These are phyloP conservation scores for Septoria linicola DNA, from an alignment of 2,329 filamentous ascomycete genomes.

Conservation along the genomic window DNA sequence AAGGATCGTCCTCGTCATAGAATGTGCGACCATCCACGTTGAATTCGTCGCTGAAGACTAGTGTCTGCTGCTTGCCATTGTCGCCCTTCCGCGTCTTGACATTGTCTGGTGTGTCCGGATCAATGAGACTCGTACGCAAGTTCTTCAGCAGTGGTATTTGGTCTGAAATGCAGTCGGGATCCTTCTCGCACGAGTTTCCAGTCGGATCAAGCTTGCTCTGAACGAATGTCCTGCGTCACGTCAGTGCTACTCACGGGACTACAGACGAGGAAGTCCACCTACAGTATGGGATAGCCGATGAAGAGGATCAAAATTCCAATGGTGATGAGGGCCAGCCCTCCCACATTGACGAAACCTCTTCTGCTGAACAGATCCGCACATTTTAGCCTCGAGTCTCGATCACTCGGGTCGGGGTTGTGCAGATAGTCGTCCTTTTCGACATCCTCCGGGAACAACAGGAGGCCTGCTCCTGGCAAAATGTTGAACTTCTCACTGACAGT, in stretches of 20 bases:
- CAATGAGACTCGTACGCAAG: constrained; percentile 60
- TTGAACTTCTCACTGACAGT: constrained; percentile 73
- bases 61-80: constrained; percentile 61
- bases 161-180: constrained; percentile 49
- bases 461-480: constrained; percentile 64
- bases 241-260: constrained; percentile 13
- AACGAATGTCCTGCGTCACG: constrained; percentile 55
- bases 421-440: constrained; percentile 72
- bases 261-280: constrained; percentile 36
- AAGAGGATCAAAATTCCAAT: constrained; percentile 64
- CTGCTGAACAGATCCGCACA: constrained; percentile 63
- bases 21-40: constrained; percentile 66
- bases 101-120: constrained; percentile 64
- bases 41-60: constrained; percentile 72
- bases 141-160: constrained; percentile 58
- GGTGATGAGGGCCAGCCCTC: constrained; percentile 60
- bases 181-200: constrained; percentile 41
- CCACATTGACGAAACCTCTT: constrained; percentile 64
- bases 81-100: constrained; percentile 56
- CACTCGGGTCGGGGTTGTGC: constrained; percentile 67
- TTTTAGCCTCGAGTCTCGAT: constrained; percentile 57
- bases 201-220: constrained; percentile 43
- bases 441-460: constrained; percentile 68
- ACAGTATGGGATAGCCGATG: constrained; percentile 69
- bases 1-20: constrained; percentile 69